A percentile compares a stretch with the other conserved stretches of the same genome.
phyloP scores from a whole-genome alignment of 2,329 filamentous ascomycete species.

The Fusarium marasasianum region DNA sequence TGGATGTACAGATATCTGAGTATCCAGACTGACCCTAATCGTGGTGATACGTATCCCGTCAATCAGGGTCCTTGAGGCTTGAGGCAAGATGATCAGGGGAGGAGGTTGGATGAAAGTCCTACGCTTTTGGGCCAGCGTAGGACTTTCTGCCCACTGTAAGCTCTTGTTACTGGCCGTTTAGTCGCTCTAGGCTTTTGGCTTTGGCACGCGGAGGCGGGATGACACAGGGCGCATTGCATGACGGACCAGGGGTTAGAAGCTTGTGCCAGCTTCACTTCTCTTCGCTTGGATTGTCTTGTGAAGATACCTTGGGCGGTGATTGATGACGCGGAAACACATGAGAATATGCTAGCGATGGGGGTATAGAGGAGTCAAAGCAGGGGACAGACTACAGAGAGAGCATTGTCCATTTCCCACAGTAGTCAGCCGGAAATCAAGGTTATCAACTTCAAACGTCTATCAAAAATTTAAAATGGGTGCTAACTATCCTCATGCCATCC shows the following conservation, averaged over 20 bases:
- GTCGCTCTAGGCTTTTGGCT: constrained; percentile 13
- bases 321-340: constrained; percentile 12
- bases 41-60: background rate
- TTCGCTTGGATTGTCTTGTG: constrained; percentile 3
- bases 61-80: constrained; percentile 16
- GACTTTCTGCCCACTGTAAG: constrained; percentile 21
- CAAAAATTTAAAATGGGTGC: constrained; percentile 13
- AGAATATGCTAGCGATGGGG: background rate
- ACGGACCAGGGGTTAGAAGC: constrained; percentile 34
- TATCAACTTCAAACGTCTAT: constrained; percentile 39
- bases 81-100: background rate
- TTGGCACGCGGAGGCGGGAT: constrained; percentile 25
- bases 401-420: constrained; percentile 1
- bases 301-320: constrained; percentile 1
- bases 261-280: constrained; percentile 38
- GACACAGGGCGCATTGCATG: constrained; percentile 40
- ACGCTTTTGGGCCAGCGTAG: constrained; percentile 25
- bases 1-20: background rate
- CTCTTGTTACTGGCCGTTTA: constrained; percentile 19
- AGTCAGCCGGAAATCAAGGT: constrained; percentile 11
- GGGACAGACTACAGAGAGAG: background rate
- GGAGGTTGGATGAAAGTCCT: constrained; percentile 29
- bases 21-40: background rate
- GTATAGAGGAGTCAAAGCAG: background rate
- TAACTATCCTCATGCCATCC: constrained; percentile 8